A percentile compares a stretch with the other conserved stretches of the same genome.
Conservation (phyloP, 345 rosid species). For the Dovyalis caffra region DNA sequence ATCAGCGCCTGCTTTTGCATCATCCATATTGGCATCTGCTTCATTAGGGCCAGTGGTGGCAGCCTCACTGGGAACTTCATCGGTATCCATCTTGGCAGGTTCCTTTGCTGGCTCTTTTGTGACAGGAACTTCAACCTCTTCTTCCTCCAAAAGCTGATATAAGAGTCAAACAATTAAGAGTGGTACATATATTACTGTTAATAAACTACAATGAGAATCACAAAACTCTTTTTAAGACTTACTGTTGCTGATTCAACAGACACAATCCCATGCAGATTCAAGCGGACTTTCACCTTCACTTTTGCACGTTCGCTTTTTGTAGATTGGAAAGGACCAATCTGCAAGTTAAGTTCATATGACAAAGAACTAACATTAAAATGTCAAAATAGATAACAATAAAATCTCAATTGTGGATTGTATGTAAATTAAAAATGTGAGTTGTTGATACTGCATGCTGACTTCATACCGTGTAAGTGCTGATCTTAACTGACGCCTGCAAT, state of each 20-base stretch:
- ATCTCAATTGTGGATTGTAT: too few species aligned
- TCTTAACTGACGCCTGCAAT: slow-evolving; percentile 66
- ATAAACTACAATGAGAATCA: background rate
- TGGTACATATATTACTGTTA: background rate
- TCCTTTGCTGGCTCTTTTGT: slow-evolving; percentile 57
- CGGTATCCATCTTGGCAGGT: slow-evolving; percentile 70
- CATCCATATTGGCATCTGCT: slow-evolving; percentile 78
- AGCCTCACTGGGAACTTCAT: slow-evolving; percentile 43
- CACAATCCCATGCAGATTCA: slow-evolving; percentile 83
- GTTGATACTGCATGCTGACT: background rate
- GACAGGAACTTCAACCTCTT: slow-evolving; percentile 84
- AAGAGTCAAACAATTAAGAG: background rate
- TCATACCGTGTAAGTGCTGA: slow-evolving; percentile 76
- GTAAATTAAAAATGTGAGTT: background rate
- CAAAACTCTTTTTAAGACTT: slow-evolving; percentile 25
- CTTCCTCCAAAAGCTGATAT: slow-evolving; percentile 87
- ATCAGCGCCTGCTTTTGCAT: slow-evolving; percentile 60
- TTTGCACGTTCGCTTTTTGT: slow-evolving; percentile 71
- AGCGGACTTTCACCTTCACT: slow-evolving; percentile 80
- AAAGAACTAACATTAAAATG: background rate
- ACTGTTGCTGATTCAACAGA: slow-evolving; percentile 84
- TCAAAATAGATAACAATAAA: too few species aligned
- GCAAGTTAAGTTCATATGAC: slow-evolving; percentile 12
- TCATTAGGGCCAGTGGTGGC: slow-evolving; percentile 53
- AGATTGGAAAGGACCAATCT: slow-evolving; percentile 94